Evolutionary conservation across 305 asterid species (phyloP), one percentile per base, ranked within the genome.

Genomic region (Ajuga reptans): DNA sequence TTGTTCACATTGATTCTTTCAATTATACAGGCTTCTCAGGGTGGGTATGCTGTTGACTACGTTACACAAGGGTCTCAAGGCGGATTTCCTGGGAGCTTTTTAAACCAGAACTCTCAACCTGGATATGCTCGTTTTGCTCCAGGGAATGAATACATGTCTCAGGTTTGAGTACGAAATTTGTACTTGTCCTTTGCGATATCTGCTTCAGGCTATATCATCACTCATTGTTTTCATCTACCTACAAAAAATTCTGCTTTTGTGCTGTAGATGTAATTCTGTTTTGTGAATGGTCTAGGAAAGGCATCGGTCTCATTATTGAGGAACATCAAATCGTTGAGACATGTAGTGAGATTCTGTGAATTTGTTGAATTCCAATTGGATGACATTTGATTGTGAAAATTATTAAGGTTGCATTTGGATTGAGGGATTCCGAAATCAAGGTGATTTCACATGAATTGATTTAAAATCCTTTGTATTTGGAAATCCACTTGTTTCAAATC

Each of bases 111-210:
- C 59, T 83, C 99, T 47, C 99, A 91, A 77, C 82, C 93, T 78
- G 98, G 98, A 49, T 95, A 89, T 78, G 82, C 96, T 60, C 98
- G 88, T 63, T 89, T 91, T 81, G 84, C 91, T 50, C 74, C 95
- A 37, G 99, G 98, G 83, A 91, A 88, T 76, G 99, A 95, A 67
- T 95, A 84, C 75, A 89, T 91, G 99, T 92, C 99, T 72, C 99
- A 95, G 98, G 99, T 93, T 73, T 56, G 85, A 70, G 39, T 47
- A 50, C 0, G 69, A 62, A 46, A 14, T 37, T 24, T 61, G 6
- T 74, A 39, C 58, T 58, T 53, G 6, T 43, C 12, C 17, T 52
- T 74, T 55, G 47, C 53, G 18, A 17, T 54, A 7, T n/a, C 61
- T 21, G 52, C 62, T 12, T 59, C 29, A 9, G 47, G 37, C 56